Evolutionary conservation across 192 early-diverging fungal genomes (phyloP), one percentile per base, ranked within the genome.

Genomic region (Coemansia sp.): DNA sequence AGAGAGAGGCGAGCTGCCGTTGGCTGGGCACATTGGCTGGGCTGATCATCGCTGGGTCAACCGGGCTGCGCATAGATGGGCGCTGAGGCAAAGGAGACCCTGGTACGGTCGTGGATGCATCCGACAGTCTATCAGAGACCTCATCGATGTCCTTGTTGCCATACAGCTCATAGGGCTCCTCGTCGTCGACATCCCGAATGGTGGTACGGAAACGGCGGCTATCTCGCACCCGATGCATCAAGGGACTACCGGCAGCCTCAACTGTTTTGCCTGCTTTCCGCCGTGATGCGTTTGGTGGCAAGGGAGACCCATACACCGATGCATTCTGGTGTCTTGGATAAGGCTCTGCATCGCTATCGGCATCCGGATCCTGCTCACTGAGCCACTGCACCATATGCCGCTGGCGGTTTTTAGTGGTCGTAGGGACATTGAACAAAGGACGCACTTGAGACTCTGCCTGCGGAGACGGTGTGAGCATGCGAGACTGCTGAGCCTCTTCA

Each of bases 341-440:
- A 6, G 30, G 30, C 30, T 31, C 30, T 6, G 30, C 3, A 31
- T 23, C 19, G 12, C 44, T 23, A 2, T 18, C 44, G 18, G 19
- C 49, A 18, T 51, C 19, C 26, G 10, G 26, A 38, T 55, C 40
- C 38, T 54, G 52, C 16, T 21, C 33, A 2, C 41, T 59, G 26
- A 63, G 71, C 71, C 71, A 74, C 38, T 74, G 64, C 42, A 68
- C 71, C 71, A 63, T 63, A 7, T 59, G 71, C 12, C 53, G 45
- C 53, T 59, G 71, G 39, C 50, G 19, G 53, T 63, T 63, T 38
- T 53, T 47, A 1, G 55, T 63, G 0, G 63, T 73, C 0, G 50
- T 55, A 12, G 70, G 70, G 46, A 59, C 45, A 3, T 13, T 42
- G 21, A 35, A 52, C 57, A 60, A 5, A 7, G 57, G 56, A 1